Evolutionary conservation across 2,329 filamentous ascomycete species (phyloP).

Genomic region (Apiospora rasikravindrae): DNA sequence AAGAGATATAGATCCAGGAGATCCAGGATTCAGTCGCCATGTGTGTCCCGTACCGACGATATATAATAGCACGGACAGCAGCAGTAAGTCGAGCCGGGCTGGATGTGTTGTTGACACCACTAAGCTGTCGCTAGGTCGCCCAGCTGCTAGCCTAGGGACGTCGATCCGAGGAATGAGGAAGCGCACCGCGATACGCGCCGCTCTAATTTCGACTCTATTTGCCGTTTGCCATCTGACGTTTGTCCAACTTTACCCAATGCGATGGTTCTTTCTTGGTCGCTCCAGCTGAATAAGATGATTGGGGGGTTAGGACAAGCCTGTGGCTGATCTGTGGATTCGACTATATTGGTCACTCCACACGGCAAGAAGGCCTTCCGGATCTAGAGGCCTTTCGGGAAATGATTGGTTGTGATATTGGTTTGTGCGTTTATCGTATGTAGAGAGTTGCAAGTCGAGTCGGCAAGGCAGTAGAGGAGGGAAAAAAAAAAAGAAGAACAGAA

Average conservation of each 20-base stretch:
- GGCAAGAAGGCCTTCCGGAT: slow-evolving; percentile 21
- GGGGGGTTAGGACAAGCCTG: not conserved
- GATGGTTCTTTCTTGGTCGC: not conserved
- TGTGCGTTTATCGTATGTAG: slow-evolving; percentile 2
- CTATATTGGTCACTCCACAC: slow-evolving; percentile 13
- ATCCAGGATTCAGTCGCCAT: not conserved
- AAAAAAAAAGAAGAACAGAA: not conserved
- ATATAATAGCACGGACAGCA: slow-evolving; percentile 1
- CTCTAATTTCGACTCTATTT: not conserved
- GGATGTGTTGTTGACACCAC: not conserved
- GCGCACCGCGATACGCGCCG: slow-evolving; percentile 15
- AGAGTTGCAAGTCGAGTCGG: not conserved
- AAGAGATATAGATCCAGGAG: not conserved
- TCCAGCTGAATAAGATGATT: not conserved
- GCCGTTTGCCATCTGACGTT: slow-evolving; percentile 7
- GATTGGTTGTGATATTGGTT: not conserved
- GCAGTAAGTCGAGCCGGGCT: not conserved
- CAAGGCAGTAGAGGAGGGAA: not conserved
- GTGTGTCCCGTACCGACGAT: not conserved
- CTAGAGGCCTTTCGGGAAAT: slow-evolving; percentile 5
- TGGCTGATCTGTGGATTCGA: slow-evolving; percentile 12
- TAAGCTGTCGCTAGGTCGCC: not conserved
- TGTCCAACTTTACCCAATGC: not conserved
- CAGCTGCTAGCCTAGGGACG: not conserved
- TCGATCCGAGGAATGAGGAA: slow-evolving; percentile 5